phyloP scores from a whole-genome alignment of 164 flowering plant genomes.

The Vitis labrusca region DNA sequence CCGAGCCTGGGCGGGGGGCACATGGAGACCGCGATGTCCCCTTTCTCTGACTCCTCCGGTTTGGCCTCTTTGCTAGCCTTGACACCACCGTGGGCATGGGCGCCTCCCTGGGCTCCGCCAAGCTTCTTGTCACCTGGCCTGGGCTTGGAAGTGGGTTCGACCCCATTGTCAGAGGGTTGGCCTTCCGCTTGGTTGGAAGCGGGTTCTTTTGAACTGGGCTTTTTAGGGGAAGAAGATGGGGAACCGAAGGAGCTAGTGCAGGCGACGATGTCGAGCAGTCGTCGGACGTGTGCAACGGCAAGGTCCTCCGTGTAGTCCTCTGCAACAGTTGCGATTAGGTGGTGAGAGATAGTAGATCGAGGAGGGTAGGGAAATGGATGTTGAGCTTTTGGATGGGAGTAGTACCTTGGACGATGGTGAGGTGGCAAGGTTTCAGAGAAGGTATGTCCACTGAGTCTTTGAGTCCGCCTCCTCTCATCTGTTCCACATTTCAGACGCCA shows the following conservation, averaged over 20 bases:
- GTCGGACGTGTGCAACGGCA: slow-evolving; percentile 64
- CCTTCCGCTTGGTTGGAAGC: slow-evolving; percentile 15
- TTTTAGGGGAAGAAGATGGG: slow-evolving; percentile 39
- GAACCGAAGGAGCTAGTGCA: slow-evolving; percentile 74
- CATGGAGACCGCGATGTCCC: slow-evolving; percentile 43
- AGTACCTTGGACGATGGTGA: slow-evolving; percentile 68
- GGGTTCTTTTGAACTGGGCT: slow-evolving; percentile 30
- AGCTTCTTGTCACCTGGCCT: slow-evolving; percentile 21
- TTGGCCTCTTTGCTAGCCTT: slow-evolving; percentile 16
- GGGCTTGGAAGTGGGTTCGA: slow-evolving; percentile 17
- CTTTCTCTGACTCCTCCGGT: slow-evolving; percentile 33
- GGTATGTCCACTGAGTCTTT: slow-evolving; percentile 71
- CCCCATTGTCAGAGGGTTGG: slow-evolving; percentile 15
- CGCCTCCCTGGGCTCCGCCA: slow-evolving; percentile 1
- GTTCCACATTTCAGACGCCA: slow-evolving; percentile 4
- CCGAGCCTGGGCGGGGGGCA: slow-evolving; percentile 80
- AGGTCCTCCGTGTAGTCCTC: slow-evolving; percentile 80
- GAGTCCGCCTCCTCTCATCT: slow-evolving; percentile 70
- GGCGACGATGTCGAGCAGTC: slow-evolving; percentile 89
- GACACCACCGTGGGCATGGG: background rate
- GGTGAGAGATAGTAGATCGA: background rate
- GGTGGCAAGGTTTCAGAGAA: slow-evolving; percentile 71
- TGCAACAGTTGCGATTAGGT: slow-evolving; percentile 19
- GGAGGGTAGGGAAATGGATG: background rate
- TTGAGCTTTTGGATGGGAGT: background rate